A percentile compares a stretch with the other conserved stretches of the same genome.
Conservation (phyloP, 495 filamentous ascomycete genomes). For the Neurospora terricola region DNA sequence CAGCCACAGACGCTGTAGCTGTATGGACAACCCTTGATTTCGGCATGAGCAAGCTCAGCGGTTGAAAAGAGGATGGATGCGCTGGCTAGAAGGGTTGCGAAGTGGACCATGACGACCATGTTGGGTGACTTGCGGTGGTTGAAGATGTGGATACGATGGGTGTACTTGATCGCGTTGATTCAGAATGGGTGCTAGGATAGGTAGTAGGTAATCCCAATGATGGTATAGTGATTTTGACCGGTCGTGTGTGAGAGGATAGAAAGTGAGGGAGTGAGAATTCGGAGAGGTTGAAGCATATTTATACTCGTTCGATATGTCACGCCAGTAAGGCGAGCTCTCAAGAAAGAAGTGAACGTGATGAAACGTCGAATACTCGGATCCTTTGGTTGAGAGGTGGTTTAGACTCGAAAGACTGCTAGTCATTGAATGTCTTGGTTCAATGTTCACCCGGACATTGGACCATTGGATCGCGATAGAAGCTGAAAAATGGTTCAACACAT, state of each 20-base stretch:
- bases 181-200: no score
- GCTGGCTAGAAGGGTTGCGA: background rate
- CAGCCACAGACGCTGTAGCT: background rate
- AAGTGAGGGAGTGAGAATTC: background rate
- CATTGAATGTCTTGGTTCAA: no score
- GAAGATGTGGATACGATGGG: background rate
- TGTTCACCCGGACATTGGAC: background rate
- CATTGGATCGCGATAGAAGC: no score
- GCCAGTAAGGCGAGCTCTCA: background rate
- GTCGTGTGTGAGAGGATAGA: background rate
- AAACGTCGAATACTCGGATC: background rate
- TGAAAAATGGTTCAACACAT: background rate
- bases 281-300: background rate
- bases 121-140: background rate
- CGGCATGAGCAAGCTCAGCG: background rate
- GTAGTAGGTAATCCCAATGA: no score
- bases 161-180: no score
- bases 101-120: background rate
- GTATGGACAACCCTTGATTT: background rate
- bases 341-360: background rate
- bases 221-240: background rate
- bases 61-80: background rate
- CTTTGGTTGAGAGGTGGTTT: background rate
- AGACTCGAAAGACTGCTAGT: background rate
- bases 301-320: background rate